Evolutionary conservation across 768 basidiomycete genomes (phyloP), one percentile per base, ranked within the genome.

Genomic region (Cantharellus anzutake): DNA sequence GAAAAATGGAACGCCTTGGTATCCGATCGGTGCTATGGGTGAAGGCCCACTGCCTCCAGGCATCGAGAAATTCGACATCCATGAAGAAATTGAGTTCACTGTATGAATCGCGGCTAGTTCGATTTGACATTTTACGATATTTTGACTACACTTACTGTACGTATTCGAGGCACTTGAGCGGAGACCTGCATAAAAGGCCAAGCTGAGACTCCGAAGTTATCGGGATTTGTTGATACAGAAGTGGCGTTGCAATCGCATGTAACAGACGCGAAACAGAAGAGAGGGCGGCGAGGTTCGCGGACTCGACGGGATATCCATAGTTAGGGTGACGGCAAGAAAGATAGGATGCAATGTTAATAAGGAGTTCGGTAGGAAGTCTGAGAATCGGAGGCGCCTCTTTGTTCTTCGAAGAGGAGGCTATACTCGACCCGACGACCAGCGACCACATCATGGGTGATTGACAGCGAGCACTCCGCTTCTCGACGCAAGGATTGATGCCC

Each of bases 111-210:
- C 11, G 52, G 11, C 11, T 37, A 11, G 35, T 55, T 37, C 14
- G 35, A 14, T 7, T 37, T 7, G 52, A 37, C 52, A 37, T 14
- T 29, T 11, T 86, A 55, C 52, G 52, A 7, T 14, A 55, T 11
- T 55, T 14, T 55, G 52, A 11, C 14, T 37, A 1, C 14, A 55
- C 52, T 11, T 1, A 55, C 52, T 37, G 52, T 7, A 55, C 52
- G 52, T 11, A 37, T 29, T 11, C 52, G 44, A 11, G 38, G 35
- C 52, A 55, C 14, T 14, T 55, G 35, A 55, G 52, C 35, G 11
- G 35, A 37, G 35, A 48, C 44, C 11, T 48, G 11, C 44, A 29
- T 48, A 37, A 55, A 37, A 7, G 52, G 14, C 11, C 7, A 7
- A 55, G 7, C 1, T 11, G 52, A 11, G 11, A 7, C 35, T 55